A percentile compares a stretch with the other conserved stretches of the same genome.
phyloP scores from a whole-genome alignment of 495 filamentous ascomycete genomes.

The Trichoderma reesei region DNA sequence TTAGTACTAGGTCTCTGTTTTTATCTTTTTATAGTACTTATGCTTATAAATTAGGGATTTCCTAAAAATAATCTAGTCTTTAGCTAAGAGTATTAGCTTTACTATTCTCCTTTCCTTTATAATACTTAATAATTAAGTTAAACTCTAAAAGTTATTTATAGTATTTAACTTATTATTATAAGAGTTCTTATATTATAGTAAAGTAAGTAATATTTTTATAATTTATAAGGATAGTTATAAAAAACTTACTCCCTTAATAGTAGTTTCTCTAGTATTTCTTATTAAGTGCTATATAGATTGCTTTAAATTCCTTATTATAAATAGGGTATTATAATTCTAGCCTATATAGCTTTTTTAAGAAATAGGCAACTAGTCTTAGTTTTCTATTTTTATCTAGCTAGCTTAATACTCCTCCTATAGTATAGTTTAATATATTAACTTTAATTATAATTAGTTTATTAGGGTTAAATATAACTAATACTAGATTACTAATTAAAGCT shows the following conservation, averaged over 20 bases:
- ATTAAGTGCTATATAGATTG: neutral
- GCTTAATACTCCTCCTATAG: neutral
- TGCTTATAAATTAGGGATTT: too few species aligned
- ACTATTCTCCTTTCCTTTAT: too few species aligned
- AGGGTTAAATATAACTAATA: neutral
- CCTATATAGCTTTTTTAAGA: neutral
- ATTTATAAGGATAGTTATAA: neutral
- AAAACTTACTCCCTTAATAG: neutral
- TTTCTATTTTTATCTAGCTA: neutral
- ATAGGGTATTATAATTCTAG: neutral
- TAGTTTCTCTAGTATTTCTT: neutral
- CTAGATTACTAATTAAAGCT: neutral
- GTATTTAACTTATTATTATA: neutral
- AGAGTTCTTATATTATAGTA: neutral
- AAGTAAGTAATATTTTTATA: neutral
- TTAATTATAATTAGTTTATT: neutral
- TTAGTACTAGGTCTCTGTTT: too few species aligned
- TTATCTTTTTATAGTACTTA: too few species aligned
- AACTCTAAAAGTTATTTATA: neutral
- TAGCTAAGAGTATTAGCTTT: too few species aligned
- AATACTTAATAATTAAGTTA: neutral
- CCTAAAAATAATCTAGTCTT: too few species aligned
- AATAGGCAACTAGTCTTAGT: neutral
- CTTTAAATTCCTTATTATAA: constrained; percentile 2
- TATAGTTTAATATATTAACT: neutral